These are phyloP conservation scores for Mycena amicta DNA, from an alignment of 768 basidiomycete species.

Conservation along the genomic window DNA sequence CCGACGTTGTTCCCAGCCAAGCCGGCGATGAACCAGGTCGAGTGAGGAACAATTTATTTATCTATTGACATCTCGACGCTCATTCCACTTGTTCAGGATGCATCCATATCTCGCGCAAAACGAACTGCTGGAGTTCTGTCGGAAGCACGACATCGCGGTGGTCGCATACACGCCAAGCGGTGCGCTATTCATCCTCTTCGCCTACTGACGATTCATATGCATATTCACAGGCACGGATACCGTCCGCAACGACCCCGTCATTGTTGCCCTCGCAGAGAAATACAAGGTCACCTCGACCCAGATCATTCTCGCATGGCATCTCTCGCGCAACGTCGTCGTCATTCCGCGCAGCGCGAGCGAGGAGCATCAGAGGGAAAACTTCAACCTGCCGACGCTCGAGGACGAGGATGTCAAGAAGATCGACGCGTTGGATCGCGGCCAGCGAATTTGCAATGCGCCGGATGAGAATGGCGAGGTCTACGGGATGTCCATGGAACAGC, in stretches of 20 bases:
- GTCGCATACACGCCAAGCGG: slow-evolving; percentile 37
- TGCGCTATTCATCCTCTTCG: neutral
- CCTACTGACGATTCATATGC: neutral
- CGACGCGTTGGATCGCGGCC: slow-evolving; percentile 43
- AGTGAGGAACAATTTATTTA: slow-evolving; percentile 15
- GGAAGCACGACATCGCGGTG: slow-evolving; percentile 32
- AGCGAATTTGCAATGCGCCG: slow-evolving; percentile 42
- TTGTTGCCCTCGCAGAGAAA: slow-evolving; percentile 32
- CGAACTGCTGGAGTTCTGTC: slow-evolving; percentile 31
- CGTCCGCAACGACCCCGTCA: slow-evolving; percentile 31
- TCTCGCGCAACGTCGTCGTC: slow-evolving; percentile 31
- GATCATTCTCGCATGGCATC: slow-evolving; percentile 34
- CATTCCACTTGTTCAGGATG: slow-evolving; percentile 7
- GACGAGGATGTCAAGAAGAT: slow-evolving; percentile 50
- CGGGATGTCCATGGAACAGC: slow-evolving; percentile 41
- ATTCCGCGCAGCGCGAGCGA: slow-evolving; percentile 29
- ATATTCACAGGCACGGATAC: slow-evolving; percentile 21
- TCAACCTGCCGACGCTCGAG: slow-evolving; percentile 35
- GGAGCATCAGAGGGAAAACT: slow-evolving; percentile 17
- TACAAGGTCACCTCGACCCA: slow-evolving; percentile 31
- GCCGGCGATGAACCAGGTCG: slow-evolving; percentile 38
- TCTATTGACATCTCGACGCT: neutral
- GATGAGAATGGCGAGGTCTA: slow-evolving; percentile 37
- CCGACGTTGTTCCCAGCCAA: slow-evolving; percentile 15
- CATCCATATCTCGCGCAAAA: slow-evolving; percentile 29